A percentile compares a stretch with the other conserved stretches of the same genome.
Evolutionary conservation across 2,329 filamentous ascomycete genomes (phyloP).

Genomic region (Cytospora piceae): DNA sequence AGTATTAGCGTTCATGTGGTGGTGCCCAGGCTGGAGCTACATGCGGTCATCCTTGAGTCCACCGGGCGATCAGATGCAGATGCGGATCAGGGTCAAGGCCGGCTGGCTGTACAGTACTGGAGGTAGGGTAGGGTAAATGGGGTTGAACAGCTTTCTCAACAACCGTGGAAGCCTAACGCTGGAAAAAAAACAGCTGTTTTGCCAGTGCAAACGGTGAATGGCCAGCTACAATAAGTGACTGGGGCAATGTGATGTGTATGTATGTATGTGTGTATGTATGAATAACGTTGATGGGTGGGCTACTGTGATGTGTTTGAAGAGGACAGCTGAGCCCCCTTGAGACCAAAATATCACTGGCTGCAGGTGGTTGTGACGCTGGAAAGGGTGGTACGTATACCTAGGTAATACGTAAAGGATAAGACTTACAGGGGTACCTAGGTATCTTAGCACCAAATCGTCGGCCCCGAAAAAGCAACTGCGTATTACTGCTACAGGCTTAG

Average conservation of each 20-base stretch:
- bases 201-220: background rate
- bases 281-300: background rate
- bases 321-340: slow-evolving; percentile 19
- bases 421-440: background rate
- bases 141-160: background rate
- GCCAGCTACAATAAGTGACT: background rate
- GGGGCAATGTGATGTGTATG: slow-evolving; percentile 2
- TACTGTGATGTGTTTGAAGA: slow-evolving; percentile 8
- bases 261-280: background rate
- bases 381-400: background rate
- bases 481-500: background rate
- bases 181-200: background rate
- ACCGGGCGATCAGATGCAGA: slow-evolving; percentile 26
- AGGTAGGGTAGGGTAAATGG: background rate
- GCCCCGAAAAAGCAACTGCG: background rate
- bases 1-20: slow-evolving; percentile 29
- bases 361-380: slow-evolving; percentile 1
- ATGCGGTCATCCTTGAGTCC: slow-evolving; percentile 26
- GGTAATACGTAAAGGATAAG: background rate
- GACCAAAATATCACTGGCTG: slow-evolving; percentile 13
- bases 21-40: slow-evolving; percentile 30
- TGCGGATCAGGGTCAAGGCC: slow-evolving; percentile 22
- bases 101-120: background rate
- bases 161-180: background rate
- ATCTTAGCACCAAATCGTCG: background rate